Evolutionary conservation across 2,329 filamentous ascomycete species (phyloP), one percentile per base, ranked within the genome.

Genomic region (Aspergillus pseudoviridinutans): DNA sequence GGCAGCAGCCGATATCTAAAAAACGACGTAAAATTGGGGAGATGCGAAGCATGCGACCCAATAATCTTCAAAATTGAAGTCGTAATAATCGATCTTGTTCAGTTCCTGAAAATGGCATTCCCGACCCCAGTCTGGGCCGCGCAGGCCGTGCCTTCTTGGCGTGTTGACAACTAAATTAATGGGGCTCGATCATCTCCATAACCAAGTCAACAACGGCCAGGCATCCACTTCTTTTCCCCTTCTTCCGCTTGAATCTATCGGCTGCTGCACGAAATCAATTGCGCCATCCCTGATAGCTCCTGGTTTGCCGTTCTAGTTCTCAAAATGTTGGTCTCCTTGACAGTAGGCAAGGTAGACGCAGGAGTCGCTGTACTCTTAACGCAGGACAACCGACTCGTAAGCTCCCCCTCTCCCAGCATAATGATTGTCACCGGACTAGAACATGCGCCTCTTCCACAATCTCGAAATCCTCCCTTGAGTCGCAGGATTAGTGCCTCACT

Each of bases 271-370:
- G 22, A 47, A 47, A 27, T 22, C 10, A 14, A 14, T 25, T 47
- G 44, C 44, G 44, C 12, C 22, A 47, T 47, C 22, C 4, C 44
- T 47, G 24, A 47, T 47, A 8, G 22, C 14, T 12, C 35, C 49
- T 25, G 8, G 22, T 38, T 24, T 53, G 25, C 27, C 49, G 35
- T 49, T 27, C 47, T 44, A 53, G 24, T 14, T 25, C 38, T 56
- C 65, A 83, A 74, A 52, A 97, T 99, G 94, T 84, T 97, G 71
- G 91, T 99, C 78, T 97, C 94, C 65, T 84, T 99, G 73, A 97
- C 93, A 52, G 94, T 99, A 77, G 94, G 94, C 82, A 99, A 99
- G 81, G 94, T 99, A 78, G 94, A 99, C 78, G 94, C 94, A 70
- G 94, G 94, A 78, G 93, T 99, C 73, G 96, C 94, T 51, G 94